These are phyloP conservation scores for Ophiocordyceps sinensis DNA, from an alignment of 2,329 filamentous ascomycete species.

Conservation along the genomic window DNA sequence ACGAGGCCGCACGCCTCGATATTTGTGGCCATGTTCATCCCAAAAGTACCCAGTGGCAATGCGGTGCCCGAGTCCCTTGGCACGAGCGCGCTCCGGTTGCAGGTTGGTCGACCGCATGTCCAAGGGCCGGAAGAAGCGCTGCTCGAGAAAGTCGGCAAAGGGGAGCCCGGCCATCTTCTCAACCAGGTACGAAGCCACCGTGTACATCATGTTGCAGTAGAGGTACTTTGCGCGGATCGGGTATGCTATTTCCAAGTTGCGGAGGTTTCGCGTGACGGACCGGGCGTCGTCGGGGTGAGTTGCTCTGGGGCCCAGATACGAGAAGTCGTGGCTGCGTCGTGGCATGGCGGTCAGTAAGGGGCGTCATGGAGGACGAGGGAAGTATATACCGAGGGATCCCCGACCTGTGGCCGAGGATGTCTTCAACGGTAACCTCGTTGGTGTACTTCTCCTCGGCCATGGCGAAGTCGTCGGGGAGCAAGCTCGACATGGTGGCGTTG, in stretches of 20 bases:
- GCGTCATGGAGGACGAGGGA: not conserved
- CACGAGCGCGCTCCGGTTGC: constrained; percentile 6
- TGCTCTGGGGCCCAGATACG: constrained; percentile 8
- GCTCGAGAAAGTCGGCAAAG: constrained; percentile 10
- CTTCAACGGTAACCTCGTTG: no score
- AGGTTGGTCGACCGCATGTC: constrained; percentile 9
- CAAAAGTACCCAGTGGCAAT: constrained; percentile 9
- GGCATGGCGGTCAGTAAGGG: not conserved
- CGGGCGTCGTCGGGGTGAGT: constrained; percentile 7
- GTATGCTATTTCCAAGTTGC: constrained; percentile 9
- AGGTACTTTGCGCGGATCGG: constrained; percentile 10
- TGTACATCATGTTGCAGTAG: constrained; percentile 16
- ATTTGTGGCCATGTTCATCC: constrained; percentile 3
- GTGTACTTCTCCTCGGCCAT: no score
- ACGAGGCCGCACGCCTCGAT: not conserved
- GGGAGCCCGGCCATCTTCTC: constrained; percentile 5
- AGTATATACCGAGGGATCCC: constrained; percentile 4
- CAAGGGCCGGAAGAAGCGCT: constrained; percentile 1
- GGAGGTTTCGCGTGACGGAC: constrained; percentile 13
- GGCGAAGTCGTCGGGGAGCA: constrained; percentile 11
- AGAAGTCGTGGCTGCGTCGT: constrained; percentile 9
- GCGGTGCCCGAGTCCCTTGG: constrained; percentile 7
- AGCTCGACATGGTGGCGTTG: constrained; percentile 9
- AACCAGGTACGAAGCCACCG: constrained; percentile 10
- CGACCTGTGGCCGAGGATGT: no score